Evolutionary conservation across 1,284 basidiomycete genomes (phyloP).

Genomic region (Porogramme epimiltina): DNA sequence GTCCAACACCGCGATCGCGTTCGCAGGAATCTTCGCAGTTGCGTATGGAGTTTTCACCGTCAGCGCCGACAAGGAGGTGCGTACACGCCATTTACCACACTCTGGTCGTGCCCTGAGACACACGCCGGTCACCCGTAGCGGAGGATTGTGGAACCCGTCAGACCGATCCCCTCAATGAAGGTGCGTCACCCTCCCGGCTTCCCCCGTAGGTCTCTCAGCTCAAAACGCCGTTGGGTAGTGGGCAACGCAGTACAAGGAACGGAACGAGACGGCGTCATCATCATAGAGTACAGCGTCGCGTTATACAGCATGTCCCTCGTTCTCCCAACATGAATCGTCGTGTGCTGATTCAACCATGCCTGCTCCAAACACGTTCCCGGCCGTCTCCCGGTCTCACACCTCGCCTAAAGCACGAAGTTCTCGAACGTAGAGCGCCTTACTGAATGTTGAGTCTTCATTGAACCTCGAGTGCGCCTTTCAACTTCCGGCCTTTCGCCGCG

Average conservation of each 20-base stretch:
- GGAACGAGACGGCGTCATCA: constrained; percentile 10
- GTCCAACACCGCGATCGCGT: constrained; percentile 62
- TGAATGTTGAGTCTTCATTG: too few relatives aligned
- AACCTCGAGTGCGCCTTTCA: too few relatives aligned
- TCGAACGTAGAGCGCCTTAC: too few relatives aligned
- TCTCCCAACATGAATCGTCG: too few relatives aligned
- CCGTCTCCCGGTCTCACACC: too few relatives aligned
- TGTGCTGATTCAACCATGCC: not conserved
- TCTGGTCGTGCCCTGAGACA: not conserved
- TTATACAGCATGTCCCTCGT: too few relatives aligned
- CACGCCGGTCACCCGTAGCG: constrained; percentile 13
- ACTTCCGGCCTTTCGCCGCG: too few relatives aligned
- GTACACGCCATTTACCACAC: too few relatives aligned
- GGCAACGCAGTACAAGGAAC: constrained; percentile 17
- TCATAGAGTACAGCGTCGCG: not conserved
- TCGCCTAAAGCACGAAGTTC: too few relatives aligned
- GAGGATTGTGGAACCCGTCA: constrained; percentile 44
- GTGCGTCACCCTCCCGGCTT: constrained; percentile 37
- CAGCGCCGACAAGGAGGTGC: constrained; percentile 67
- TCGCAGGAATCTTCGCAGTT: constrained; percentile 57
- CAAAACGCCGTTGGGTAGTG: constrained; percentile 9
- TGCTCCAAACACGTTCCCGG: too few relatives aligned
- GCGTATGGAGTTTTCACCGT: constrained; percentile 61
- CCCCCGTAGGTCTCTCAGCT: not conserved
- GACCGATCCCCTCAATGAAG: constrained; percentile 66